These are phyloP conservation scores for Marsdenia floribunda DNA, from an alignment of 257 asterid genomes.

Conservation along the genomic window DNA sequence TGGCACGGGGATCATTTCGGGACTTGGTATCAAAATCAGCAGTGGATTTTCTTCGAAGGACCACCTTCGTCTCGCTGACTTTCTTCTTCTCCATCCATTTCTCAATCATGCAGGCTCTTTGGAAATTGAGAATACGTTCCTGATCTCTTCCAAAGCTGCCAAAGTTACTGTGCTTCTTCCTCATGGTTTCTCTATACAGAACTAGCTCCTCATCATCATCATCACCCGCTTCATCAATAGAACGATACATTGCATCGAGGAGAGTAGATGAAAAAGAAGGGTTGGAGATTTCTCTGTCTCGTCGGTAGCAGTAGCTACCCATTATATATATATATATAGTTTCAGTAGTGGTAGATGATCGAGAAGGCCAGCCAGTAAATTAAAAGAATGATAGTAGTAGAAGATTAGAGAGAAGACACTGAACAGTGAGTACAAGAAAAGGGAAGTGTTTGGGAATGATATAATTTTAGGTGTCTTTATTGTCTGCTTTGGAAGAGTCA, in stretches of 20 bases:
- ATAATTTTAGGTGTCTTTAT: slow-evolving; percentile 19
- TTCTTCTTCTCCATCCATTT: slow-evolving; percentile 86
- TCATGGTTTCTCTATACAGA: slow-evolving; percentile 33
- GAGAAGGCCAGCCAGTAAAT: neutral
- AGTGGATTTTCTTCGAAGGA: slow-evolving; percentile 40
- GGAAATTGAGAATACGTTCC: slow-evolving; percentile 55
- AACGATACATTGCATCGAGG: slow-evolving; percentile 72
- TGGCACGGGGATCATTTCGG: slow-evolving; percentile 22
- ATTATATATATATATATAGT: slow-evolving; percentile 20
- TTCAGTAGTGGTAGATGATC: neutral
- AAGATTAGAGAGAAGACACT: neutral
- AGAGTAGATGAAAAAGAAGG: slow-evolving; percentile 78
- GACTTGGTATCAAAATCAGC: slow-evolving; percentile 43
- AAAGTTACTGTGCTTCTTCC: slow-evolving; percentile 34
- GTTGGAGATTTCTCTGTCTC: slow-evolving; percentile 17
- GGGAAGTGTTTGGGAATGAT: slow-evolving; percentile 27
- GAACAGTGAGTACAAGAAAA: slow-evolving; percentile 1
- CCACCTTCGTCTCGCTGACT: slow-evolving; percentile 30
- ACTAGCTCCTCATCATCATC: slow-evolving; percentile 24
- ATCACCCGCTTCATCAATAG: slow-evolving; percentile 46
- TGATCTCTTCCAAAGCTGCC: slow-evolving; percentile 23
- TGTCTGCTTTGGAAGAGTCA: slow-evolving; percentile 46
- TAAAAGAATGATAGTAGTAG: neutral
- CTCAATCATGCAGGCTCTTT: slow-evolving; percentile 69
- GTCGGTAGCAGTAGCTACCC: slow-evolving; percentile 29